Evolutionary conservation across 1,284 basidiomycete genomes (phyloP).

Genomic region (Malassezia caprae): DNA sequence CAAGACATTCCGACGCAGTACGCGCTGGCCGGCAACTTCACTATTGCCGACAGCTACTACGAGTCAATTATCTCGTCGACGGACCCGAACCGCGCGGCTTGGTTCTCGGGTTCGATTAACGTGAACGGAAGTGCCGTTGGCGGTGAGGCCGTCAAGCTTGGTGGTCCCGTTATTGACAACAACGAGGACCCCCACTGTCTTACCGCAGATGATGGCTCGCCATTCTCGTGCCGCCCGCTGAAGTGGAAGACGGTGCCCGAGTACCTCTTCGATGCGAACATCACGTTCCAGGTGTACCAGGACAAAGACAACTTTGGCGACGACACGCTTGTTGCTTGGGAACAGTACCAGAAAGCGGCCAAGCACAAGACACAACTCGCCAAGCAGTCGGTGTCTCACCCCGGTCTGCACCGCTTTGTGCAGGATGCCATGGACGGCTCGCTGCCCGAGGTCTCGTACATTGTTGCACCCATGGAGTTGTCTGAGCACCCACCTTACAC

Average conservation of each 20-base stretch:
- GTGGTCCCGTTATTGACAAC: constrained; percentile 24
- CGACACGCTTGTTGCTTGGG: constrained; percentile 19
- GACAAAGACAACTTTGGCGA: constrained; percentile 33
- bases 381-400: constrained; percentile 16
- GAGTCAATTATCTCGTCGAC: constrained; percentile 32
- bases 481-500: constrained; percentile 35
- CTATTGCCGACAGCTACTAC: constrained; percentile 31
- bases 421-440: constrained; percentile 27
- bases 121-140: constrained; percentile 10
- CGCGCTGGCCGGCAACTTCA: constrained; percentile 31
- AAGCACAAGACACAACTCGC: constrained; percentile 19
- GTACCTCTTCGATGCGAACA: constrained; percentile 24
- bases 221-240: constrained; percentile 23
- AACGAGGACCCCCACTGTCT: constrained; percentile 15
- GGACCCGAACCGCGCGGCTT: constrained; percentile 27
- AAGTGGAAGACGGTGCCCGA: constrained; percentile 36
- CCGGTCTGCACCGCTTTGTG: constrained; percentile 29
- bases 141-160: constrained; percentile 11
- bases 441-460: constrained; percentile 33
- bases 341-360: constrained; percentile 18
- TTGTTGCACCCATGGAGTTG: constrained; percentile 33
- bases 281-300: constrained; percentile 30
- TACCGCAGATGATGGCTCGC: constrained; percentile 12
- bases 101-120: constrained; percentile 23
- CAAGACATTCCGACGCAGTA: constrained; percentile 33